These are phyloP conservation scores for Aleurites moluccanus DNA, from an alignment of 441 rosid genomes.

Conservation along the genomic window DNA sequence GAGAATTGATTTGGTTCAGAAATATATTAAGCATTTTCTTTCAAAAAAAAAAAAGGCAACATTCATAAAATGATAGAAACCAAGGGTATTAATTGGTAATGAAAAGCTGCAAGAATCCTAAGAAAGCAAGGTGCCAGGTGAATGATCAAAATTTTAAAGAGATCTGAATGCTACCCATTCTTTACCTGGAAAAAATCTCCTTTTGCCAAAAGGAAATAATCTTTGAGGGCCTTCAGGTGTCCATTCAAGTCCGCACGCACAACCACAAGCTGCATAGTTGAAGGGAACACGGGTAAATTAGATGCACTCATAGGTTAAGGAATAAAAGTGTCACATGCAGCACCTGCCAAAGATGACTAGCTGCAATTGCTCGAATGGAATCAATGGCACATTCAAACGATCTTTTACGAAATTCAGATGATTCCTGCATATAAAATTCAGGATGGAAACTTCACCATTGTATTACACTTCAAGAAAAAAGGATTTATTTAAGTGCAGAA, in stretches of 20 bases:
- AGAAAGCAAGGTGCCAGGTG: neutral
- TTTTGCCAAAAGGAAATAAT: slow-evolving; percentile 91
- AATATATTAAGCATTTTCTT: too few species aligned
- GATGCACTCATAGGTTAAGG: slow-evolving; percentile 12
- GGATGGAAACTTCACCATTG: neutral
- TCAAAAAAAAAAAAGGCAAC: neutral
- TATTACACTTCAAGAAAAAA: slow-evolving; percentile 5
- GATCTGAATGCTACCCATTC: slow-evolving; percentile 4
- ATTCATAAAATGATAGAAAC: neutral
- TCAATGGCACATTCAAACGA: slow-evolving; percentile 84
- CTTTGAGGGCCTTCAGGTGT: slow-evolving; percentile 94
- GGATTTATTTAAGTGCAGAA: slow-evolving; percentile 4
- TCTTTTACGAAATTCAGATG: slow-evolving; percentile 93
- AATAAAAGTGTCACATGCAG: slow-evolving; percentile 23
- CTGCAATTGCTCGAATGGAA: slow-evolving; percentile 90
- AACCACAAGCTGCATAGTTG: slow-evolving; percentile 78
- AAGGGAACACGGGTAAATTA: slow-evolving; percentile 22
- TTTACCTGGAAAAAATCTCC: slow-evolving; percentile 98
- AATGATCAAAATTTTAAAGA: neutral
- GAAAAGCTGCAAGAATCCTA: neutral
- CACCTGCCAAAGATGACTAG: slow-evolving; percentile 99
- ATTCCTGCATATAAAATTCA: slow-evolving; percentile 54
- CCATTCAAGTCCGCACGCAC: slow-evolving; percentile 93
- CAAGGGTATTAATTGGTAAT: neutral
- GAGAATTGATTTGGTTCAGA: too few species aligned